Evolutionary conservation across 371 early-diverging fungal species (phyloP).

Genomic region (Syncephalastrum sp.): DNA sequence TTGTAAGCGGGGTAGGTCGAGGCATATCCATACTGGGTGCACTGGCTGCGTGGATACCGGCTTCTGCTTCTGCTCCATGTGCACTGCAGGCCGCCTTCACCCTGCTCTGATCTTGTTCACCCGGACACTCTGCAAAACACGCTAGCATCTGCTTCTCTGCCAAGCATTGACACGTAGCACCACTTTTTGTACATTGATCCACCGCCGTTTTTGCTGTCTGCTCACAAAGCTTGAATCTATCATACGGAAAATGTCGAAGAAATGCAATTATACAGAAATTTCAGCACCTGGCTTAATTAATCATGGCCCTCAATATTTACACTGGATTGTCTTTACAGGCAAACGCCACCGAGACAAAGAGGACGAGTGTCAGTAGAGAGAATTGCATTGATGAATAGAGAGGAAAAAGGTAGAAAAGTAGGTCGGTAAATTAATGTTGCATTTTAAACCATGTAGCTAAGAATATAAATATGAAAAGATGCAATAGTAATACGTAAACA

Average conservation of each 20-base stretch:
- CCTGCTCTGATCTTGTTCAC: constrained; percentile 1
- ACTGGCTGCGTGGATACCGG: too few species aligned
- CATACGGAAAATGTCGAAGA: not conserved
- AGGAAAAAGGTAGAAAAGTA: not conserved
- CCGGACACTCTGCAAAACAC: constrained; percentile 20
- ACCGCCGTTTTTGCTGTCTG: constrained; percentile 16
- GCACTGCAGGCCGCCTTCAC: not conserved
- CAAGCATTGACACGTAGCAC: constrained; percentile 13
- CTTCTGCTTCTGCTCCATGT: too few species aligned
- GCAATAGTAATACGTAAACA: constrained; percentile 2
- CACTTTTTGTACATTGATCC: not conserved
- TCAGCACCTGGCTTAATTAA: too few species aligned
- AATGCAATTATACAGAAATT: not conserved
- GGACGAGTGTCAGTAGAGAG: not conserved
- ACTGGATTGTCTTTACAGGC: constrained; percentile 9
- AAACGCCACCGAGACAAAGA: not conserved
- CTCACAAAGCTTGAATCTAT: constrained; percentile 16
- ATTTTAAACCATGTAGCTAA: constrained; percentile 7
- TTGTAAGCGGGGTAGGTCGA: too few species aligned
- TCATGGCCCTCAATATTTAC: not conserved
- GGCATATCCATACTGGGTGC: too few species aligned
- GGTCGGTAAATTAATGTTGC: not conserved
- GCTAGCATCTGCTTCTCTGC: constrained; percentile 22
- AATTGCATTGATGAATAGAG: not conserved
- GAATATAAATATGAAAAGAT: not conserved